These are phyloP conservation scores for Aspergillus baeticus DNA, from an alignment of 495 filamentous ascomycete species.

Conservation along the genomic window DNA sequence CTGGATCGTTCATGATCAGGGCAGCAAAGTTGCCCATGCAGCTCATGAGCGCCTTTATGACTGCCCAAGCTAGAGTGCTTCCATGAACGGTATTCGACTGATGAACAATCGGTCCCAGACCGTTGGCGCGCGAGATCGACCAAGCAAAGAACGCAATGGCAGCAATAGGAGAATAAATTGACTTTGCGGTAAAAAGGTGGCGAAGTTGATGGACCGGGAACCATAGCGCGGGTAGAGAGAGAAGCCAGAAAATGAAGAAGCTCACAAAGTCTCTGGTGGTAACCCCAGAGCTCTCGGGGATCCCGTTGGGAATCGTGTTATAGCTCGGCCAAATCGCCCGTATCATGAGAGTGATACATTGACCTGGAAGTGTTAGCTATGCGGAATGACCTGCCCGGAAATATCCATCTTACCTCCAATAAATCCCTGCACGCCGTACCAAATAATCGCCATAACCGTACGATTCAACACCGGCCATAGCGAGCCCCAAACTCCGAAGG, in stretches of 20 bases:
- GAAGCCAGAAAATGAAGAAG: conserved; percentile 83
- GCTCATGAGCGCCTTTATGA: conserved; percentile 82
- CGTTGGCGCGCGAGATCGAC: conserved; percentile 79
- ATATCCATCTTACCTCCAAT: conserved; percentile 61
- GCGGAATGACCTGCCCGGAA: background rate
- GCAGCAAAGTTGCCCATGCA: conserved; percentile 93
- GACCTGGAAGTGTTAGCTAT: conserved; percentile 37
- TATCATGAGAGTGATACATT: conserved; percentile 82
- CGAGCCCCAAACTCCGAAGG: conserved; percentile 84
- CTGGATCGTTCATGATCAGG: conserved; percentile 74
- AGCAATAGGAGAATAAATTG: conserved; percentile 78
- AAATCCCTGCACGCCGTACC: conserved; percentile 82
- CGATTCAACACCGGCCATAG: conserved; percentile 92
- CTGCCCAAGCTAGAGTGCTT: conserved; percentile 72
- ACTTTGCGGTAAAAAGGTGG: conserved; percentile 91
- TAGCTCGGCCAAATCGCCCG: conserved; percentile 75
- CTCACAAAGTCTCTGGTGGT: conserved; percentile 72
- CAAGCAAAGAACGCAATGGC: conserved; percentile 90
- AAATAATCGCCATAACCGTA: conserved; percentile 75
- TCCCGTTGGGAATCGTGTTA: conserved; percentile 62
- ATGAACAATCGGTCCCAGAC: conserved; percentile 80
- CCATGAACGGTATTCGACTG: conserved; percentile 66
- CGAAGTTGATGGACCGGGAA: conserved; percentile 59
- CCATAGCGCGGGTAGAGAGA: conserved; percentile 83
- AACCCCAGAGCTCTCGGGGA: conserved; percentile 65